A percentile compares a stretch with the other conserved stretches of the same genome.
These are phyloP conservation scores for Ogataea philodendri DNA, from an alignment of 805 yeast species.

Conservation along the genomic window DNA sequence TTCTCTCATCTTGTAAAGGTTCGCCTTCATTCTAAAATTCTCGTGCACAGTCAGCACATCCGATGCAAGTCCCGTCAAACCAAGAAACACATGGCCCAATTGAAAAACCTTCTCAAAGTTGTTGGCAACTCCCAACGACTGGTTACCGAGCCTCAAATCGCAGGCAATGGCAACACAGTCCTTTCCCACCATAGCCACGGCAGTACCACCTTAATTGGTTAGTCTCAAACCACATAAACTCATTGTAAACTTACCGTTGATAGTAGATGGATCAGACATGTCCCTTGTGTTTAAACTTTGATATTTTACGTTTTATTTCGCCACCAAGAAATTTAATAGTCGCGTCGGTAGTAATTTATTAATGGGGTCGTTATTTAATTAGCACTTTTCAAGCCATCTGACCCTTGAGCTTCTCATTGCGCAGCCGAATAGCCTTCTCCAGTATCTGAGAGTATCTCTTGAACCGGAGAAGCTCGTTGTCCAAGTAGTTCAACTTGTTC, in stretches of 20 bases:
- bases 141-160: slow-evolving; percentile 91
- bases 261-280: slow-evolving; percentile 78
- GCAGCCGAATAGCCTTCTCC: slow-evolving; percentile 46
- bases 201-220: slow-evolving; percentile 72
- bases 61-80: slow-evolving; percentile 92
- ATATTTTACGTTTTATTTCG: slow-evolving; percentile 32
- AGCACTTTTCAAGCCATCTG: slow-evolving; percentile 1
- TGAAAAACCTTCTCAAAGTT: slow-evolving; percentile 90
- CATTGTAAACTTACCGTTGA: slow-evolving; percentile 51
- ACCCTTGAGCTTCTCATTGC: slow-evolving; percentile 34
- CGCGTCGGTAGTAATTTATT: slow-evolving; percentile 9
- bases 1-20: slow-evolving; percentile 85
- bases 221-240: neutral
- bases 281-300: slow-evolving; percentile 13
- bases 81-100: slow-evolving; percentile 82
- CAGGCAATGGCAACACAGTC: slow-evolving; percentile 98
- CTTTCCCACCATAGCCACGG: slow-evolving; percentile 98
- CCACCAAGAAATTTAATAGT: slow-evolving; percentile 15
- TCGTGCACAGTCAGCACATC: slow-evolving; percentile 88
- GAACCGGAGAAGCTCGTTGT: slow-evolving; percentile 43
- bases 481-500: slow-evolving; percentile 41
- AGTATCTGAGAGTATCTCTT: slow-evolving; percentile 44
- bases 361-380: slow-evolving; percentile 1
- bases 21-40: slow-evolving; percentile 78
- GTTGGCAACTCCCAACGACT: slow-evolving; percentile 87